Conservation (phyloP, 2,329 filamentous ascomycete species). For the Colletotrichum sp. region DNA sequence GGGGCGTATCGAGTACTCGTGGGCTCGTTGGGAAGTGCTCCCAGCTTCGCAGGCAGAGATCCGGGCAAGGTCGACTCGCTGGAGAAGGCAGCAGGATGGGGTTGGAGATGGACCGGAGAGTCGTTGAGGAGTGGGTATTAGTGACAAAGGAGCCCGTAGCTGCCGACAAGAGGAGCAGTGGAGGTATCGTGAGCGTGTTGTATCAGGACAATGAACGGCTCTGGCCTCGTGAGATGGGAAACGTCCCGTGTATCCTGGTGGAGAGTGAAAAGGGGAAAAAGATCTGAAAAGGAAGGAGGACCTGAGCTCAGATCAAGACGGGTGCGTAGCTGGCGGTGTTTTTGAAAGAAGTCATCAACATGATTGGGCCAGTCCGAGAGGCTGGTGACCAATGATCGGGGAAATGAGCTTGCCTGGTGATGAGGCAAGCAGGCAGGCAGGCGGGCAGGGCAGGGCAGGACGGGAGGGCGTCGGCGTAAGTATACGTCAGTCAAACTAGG, state of each 20-base stretch:
- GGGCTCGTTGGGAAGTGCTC: not conserved
- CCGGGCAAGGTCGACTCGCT: not conserved
- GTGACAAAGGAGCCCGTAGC: not conserved
- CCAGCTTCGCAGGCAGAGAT: not conserved
- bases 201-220: not conserved
- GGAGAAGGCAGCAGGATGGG: not conserved
- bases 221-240: not conserved
- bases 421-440: slow-evolving; percentile 6
- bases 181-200: not conserved
- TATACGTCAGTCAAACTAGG: slow-evolving; percentile 44
- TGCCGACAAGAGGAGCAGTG: not conserved
- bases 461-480: slow-evolving; percentile 33
- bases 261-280: slow-evolving; percentile 32
- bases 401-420: slow-evolving; percentile 26
- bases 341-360: slow-evolving; percentile 42
- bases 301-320: slow-evolving; percentile 37
- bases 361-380: slow-evolving; percentile 46
- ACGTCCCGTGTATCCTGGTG: slow-evolving; percentile 11
- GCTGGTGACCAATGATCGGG: slow-evolving; percentile 45
- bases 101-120: not conserved
- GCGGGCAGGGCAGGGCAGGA: slow-evolving; percentile 28
- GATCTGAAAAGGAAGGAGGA: slow-evolving; percentile 31
- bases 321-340: slow-evolving; percentile 42
- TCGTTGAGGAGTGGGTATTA: not conserved
- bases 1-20: not conserved